Percentiles rank a stretch among this genome's conserved stretches.
phyloP scores from a whole-genome alignment of 1,284 basidiomycete species.

The Sparassis latifolia region DNA sequence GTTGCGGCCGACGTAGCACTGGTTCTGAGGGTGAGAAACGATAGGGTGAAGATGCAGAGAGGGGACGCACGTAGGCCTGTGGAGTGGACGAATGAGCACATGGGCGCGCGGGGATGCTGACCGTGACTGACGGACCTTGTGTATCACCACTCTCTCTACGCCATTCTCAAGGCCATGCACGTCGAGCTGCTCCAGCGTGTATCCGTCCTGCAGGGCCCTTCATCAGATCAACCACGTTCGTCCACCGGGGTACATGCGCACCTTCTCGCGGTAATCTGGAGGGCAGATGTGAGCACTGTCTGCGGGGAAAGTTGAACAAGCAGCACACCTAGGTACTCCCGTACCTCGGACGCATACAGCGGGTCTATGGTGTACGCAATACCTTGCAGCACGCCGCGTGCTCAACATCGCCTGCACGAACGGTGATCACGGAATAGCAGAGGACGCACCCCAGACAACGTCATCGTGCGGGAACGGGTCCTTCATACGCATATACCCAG shows the following conservation, averaged over 20 bases:
- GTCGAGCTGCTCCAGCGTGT: conserved; percentile 60
- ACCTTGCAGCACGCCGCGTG: conserved; percentile 31
- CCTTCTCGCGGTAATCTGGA: conserved; percentile 78
- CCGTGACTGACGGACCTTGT: conserved; percentile 34
- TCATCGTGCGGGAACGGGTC: conserved; percentile 75
- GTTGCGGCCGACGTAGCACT: conserved; percentile 75
- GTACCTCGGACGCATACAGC: conserved; percentile 62
- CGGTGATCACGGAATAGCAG: not conserved
- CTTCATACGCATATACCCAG: conserved; percentile 26
- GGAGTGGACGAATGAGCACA: not conserved
- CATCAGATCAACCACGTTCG: no score
- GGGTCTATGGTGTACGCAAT: conserved; percentile 83
- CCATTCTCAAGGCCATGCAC: conserved; percentile 52
- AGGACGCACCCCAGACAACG: conserved; percentile 70
- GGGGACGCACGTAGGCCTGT: conserved; percentile 20
- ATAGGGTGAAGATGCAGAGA: not conserved
- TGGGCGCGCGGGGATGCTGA: not conserved
- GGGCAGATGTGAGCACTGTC: not conserved
- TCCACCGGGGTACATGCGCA: conserved; percentile 14
- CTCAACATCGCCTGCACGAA: not conserved
- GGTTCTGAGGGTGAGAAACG: not conserved
- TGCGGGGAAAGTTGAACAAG: not conserved
- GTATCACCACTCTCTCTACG: conserved; percentile 47
- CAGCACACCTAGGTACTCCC: conserved; percentile 68
- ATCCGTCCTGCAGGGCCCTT: conserved; percentile 51